phyloP scores from a whole-genome alignment of 169 alveolate species.

The Plasmodium sp. region DNA sequence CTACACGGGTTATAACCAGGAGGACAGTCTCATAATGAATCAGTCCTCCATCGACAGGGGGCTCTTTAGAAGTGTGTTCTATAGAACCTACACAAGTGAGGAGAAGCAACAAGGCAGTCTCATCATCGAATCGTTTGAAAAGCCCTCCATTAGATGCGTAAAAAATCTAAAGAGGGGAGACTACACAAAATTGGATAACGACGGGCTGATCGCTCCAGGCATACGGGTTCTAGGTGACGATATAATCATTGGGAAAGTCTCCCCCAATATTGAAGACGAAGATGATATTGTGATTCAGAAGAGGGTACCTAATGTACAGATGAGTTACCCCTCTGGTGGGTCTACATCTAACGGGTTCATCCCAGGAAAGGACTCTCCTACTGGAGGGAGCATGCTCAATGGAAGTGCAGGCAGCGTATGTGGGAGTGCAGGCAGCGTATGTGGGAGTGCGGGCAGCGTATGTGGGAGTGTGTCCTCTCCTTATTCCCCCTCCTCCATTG shows the following conservation, averaged over 20 bases:
- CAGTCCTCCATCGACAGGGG: slow-evolving; percentile 98
- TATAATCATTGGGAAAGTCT: slow-evolving; percentile 98
- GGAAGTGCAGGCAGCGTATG: background rate
- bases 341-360: background rate
- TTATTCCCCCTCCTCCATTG: background rate
- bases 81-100: slow-evolving; percentile 96
- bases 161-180: slow-evolving; percentile 93
- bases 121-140: slow-evolving; percentile 94
- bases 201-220: slow-evolving; percentile 98
- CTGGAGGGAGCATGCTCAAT: background rate
- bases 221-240: slow-evolving; percentile 98
- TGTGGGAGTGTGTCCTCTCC: background rate
- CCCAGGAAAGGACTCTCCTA: background rate
- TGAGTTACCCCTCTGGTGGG: too few species aligned
- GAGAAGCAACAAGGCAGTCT: slow-evolving; percentile 93
- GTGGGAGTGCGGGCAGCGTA: background rate
- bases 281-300: slow-evolving; percentile 78
- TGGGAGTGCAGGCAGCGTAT: too few species aligned
- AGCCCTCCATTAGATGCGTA: slow-evolving; percentile 90
- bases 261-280: slow-evolving; percentile 87
- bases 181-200: slow-evolving; percentile 96
- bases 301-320: background rate
- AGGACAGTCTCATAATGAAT: slow-evolving; percentile 98
- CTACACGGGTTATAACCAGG: slow-evolving; percentile 99
- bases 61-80: slow-evolving; percentile 97